Evolutionary conservation across 2,329 filamentous ascomycete species (phyloP).

Genomic region (Paramyrothecium roridum): DNA sequence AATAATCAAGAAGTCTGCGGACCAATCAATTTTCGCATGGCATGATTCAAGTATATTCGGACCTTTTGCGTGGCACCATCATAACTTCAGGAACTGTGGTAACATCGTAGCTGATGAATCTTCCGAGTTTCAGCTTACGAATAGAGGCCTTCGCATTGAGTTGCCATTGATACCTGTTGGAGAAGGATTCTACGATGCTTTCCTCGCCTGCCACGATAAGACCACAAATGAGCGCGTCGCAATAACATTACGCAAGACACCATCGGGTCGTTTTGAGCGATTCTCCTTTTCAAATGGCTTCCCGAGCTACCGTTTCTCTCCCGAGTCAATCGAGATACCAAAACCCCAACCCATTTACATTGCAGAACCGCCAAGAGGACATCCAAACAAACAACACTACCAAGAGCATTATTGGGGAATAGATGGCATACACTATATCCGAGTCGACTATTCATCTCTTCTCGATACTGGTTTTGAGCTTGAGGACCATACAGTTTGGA

Average conservation of each 20-base stretch:
- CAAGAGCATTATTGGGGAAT: background rate
- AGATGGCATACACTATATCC: background rate
- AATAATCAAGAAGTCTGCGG: background rate
- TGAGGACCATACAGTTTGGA: background rate
- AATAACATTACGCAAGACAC: background rate
- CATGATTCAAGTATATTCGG: background rate
- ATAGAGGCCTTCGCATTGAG: background rate
- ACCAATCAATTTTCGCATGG: background rate
- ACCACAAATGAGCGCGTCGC: background rate
- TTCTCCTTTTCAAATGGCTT: background rate
- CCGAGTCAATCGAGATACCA: background rate
- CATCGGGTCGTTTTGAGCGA: too few species aligned
- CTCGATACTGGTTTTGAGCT: background rate
- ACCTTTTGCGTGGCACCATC: background rate
- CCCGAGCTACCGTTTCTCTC: background rate
- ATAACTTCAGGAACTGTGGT: background rate
- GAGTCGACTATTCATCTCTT: background rate
- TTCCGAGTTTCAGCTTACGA: background rate
- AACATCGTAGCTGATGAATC: background rate
- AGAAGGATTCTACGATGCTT: background rate
- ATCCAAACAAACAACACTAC: background rate
- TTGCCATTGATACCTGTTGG: background rate
- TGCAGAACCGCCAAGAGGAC: background rate
- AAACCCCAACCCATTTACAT: background rate
- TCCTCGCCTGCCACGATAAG: background rate